A percentile compares a stretch with the other conserved stretches of the same genome.
phyloP scores from a whole-genome alignment of 2,329 filamentous ascomycete species.

The Calonectria pteridis region DNA sequence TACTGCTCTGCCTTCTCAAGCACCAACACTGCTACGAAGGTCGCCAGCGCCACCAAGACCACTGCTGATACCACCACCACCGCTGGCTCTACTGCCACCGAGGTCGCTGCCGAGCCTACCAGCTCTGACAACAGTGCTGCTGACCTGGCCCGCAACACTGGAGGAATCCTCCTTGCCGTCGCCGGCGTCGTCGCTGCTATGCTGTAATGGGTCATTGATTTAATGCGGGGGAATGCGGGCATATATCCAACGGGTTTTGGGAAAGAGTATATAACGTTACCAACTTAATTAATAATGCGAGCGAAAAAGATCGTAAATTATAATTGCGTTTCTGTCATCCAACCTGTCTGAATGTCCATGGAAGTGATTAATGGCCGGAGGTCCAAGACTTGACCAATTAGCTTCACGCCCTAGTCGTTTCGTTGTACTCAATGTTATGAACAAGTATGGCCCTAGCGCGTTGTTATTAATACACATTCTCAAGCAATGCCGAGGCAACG shows the following conservation, averaged over 20 bases:
- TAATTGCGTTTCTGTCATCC: background rate
- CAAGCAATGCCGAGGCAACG: background rate
- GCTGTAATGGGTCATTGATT: constrained; percentile 42
- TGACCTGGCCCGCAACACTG: constrained; percentile 48
- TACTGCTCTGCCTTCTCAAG: constrained; percentile 61
- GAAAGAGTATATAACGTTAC: constrained; percentile 39
- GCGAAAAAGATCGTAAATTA: constrained; percentile 3
- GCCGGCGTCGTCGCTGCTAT: constrained; percentile 54
- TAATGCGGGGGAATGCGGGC: constrained; percentile 28
- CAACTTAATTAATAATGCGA: constrained; percentile 41
- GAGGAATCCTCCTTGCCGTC: constrained; percentile 52
- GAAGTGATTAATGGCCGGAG: background rate
- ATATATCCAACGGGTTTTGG: constrained; percentile 26
- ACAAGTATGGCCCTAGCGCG: background rate
- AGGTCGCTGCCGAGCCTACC: constrained; percentile 30
- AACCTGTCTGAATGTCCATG: background rate
- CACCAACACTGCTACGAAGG: constrained; percentile 52
- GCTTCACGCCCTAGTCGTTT: background rate
- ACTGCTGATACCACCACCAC: constrained; percentile 36
- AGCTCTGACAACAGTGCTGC: constrained; percentile 45
- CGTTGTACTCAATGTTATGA: background rate
- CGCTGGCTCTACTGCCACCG: constrained; percentile 33
- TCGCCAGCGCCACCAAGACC: constrained; percentile 36
- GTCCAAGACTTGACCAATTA: background rate
- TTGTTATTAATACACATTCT: background rate